Evolutionary conservation across 768 basidiomycete species (phyloP).

Genomic region (Tulasnella sp.): DNA sequence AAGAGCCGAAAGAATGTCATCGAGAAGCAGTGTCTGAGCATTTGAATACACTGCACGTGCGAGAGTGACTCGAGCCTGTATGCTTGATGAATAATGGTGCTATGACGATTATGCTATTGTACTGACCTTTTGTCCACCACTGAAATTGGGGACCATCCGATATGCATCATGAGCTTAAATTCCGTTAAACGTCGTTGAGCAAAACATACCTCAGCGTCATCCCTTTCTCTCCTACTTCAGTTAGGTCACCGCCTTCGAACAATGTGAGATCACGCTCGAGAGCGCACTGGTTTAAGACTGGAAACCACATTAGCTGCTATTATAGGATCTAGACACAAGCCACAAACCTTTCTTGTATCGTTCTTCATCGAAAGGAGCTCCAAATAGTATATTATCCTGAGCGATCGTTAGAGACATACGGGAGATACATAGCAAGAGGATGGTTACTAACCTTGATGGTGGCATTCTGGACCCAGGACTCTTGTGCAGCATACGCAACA

Average conservation of each 20-base stretch:
- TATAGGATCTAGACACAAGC: neutral
- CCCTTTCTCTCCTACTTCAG: constrained; percentile 63
- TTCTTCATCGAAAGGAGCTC: constrained; percentile 30
- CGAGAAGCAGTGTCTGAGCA: constrained; percentile 53
- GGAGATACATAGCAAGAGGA: neutral
- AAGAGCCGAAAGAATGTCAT: constrained; percentile 57
- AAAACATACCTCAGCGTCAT: constrained; percentile 34
- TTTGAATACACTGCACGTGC: constrained; percentile 47
- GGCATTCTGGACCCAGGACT: constrained; percentile 75
- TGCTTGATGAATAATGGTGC: constrained; percentile 20
- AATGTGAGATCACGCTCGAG: constrained; percentile 36
- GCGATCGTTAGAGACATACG: constrained; percentile 20
- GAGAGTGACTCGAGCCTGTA: constrained; percentile 37
- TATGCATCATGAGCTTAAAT: neutral
- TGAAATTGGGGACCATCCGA: constrained; percentile 9
- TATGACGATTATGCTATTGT: neutral
- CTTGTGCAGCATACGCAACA: constrained; percentile 70
- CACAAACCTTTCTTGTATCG: constrained; percentile 32
- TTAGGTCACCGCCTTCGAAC: constrained; percentile 48
- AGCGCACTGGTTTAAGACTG: constrained; percentile 30
- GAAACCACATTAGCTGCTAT: neutral
- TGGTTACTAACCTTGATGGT: constrained; percentile 42
- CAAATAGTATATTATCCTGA: constrained; percentile 46
- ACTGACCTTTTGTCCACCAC: constrained; percentile 42
- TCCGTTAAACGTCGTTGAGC: neutral